A percentile compares a stretch with the other conserved stretches of the same genome.
Evolutionary conservation across 2,329 filamentous ascomycete genomes (phyloP).

Genomic region (Colletotrichum aenigma): DNA sequence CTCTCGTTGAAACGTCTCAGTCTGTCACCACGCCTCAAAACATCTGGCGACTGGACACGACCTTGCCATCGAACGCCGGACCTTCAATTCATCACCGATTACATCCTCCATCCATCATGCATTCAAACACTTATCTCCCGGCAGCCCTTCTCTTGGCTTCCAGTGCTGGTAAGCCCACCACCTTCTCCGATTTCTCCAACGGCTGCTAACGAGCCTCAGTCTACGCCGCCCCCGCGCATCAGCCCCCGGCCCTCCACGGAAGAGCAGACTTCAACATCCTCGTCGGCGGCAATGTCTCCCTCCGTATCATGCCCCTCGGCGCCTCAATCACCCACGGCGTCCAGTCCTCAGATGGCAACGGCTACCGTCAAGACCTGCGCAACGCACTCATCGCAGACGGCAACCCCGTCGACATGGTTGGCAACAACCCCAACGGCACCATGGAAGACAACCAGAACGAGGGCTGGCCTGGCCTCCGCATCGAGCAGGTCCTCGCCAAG

Average conservation of each 20-base stretch:
- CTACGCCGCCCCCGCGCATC: conserved; percentile 14
- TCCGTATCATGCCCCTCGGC: conserved; percentile 48
- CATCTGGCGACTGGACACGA: neutral
- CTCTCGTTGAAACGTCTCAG: neutral
- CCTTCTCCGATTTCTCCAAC: neutral
- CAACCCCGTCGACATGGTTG: conserved; percentile 44
- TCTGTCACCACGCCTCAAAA: neutral
- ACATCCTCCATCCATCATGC: neutral
- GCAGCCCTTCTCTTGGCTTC: conserved; percentile 9
- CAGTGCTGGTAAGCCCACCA: conserved; percentile 1
- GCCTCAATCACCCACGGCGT: conserved; percentile 46
- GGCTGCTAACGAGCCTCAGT: neutral
- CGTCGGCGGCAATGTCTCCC: conserved; percentile 27
- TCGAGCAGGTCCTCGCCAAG: conserved; percentile 41
- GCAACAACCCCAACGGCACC: conserved; percentile 38
- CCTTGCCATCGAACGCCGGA: neutral
- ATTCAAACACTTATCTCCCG: neutral
- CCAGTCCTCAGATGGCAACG: conserved; percentile 39
- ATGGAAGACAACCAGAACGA: conserved; percentile 49
- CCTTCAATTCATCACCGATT: neutral
- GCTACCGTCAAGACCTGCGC: conserved; percentile 40
- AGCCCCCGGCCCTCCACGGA: neutral
- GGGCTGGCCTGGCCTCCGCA: conserved; percentile 45
- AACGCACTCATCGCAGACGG: conserved; percentile 33
- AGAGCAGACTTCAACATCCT: conserved; percentile 12